Evolutionary conservation across 2,329 filamentous ascomycete genomes (phyloP).

Genomic region (Akanthomyces uredinophilus): DNA sequence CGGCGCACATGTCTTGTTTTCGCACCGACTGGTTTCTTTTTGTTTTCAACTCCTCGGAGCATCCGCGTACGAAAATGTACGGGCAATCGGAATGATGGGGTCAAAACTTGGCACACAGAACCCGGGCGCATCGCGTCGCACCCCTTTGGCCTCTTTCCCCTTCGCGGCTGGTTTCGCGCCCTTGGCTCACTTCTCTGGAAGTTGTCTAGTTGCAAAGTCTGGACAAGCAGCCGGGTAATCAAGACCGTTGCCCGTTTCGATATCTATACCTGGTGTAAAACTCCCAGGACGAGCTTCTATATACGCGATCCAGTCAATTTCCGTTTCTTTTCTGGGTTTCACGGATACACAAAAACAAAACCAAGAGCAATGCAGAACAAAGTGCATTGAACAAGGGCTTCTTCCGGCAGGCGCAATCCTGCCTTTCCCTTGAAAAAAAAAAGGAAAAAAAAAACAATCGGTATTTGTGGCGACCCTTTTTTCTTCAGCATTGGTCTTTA

Average conservation of each 20-base stretch:
- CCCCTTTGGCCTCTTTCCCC: neutral
- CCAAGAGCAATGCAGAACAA: neutral
- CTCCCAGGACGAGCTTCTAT: neutral
- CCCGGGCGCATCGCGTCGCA: neutral
- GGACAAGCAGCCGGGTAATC: neutral
- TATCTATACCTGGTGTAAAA: neutral
- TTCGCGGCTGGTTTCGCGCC: slow-evolving; percentile 3
- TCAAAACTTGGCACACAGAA: neutral
- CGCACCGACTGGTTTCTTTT: neutral
- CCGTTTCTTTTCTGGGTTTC: neutral
- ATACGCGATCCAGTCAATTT: neutral
- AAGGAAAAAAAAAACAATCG: neutral
- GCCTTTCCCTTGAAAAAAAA: neutral
- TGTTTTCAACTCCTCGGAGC: neutral
- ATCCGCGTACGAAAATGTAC: neutral
- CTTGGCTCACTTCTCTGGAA: neutral
- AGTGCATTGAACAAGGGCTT: neutral
- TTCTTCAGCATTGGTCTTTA: neutral
- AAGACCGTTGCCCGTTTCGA: neutral
- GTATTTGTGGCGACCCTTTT: neutral
- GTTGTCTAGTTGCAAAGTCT: neutral
- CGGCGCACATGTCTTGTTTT: slow-evolving; percentile 4
- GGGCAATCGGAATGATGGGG: neutral
- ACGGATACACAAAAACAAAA: slow-evolving; percentile 10
- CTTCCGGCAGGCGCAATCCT: slow-evolving; percentile 2